Evolutionary conservation across 768 basidiomycete genomes (phyloP).

Genomic region (Zangia roseola): DNA sequence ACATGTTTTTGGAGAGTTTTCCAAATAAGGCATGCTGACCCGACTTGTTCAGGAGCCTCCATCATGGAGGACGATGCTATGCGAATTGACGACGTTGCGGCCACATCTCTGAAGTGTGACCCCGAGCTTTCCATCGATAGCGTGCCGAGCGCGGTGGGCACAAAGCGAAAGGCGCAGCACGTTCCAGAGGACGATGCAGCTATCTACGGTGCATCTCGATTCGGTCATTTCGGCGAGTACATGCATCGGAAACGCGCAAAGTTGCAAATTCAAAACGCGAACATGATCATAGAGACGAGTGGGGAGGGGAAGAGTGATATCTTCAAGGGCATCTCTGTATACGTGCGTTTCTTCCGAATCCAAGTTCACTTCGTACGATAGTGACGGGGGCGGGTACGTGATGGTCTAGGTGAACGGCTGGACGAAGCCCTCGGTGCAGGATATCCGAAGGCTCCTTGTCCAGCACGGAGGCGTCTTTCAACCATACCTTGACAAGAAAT

Average conservation of each 20-base stretch:
- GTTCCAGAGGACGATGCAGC: slow-evolving; percentile 36
- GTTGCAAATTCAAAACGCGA: slow-evolving; percentile 74
- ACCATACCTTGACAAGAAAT: slow-evolving; percentile 80
- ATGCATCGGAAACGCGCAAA: slow-evolving; percentile 91
- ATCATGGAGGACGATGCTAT: slow-evolving; percentile 9
- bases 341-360: slow-evolving; percentile 52
- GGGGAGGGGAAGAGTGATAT: slow-evolving; percentile 42
- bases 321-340: slow-evolving; percentile 74
- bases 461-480: slow-evolving; percentile 82
- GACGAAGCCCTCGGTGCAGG: slow-evolving; percentile 85
- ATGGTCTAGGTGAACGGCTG: slow-evolving; percentile 88
- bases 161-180: slow-evolving; percentile 19
- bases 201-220: slow-evolving; percentile 74
- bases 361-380: too few relatives aligned
- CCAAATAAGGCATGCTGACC: slow-evolving; percentile 7
- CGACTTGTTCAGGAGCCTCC: slow-evolving; percentile 9
- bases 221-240: slow-evolving; percentile 85
- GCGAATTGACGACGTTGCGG: slow-evolving; percentile 4
- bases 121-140: slow-evolving; percentile 31
- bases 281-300: slow-evolving; percentile 29
- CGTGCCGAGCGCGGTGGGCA: slow-evolving; percentile 2
- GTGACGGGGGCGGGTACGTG: too few relatives aligned
- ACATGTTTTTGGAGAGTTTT: slow-evolving; percentile 1
- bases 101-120: slow-evolving; percentile 35
- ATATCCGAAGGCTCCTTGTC: slow-evolving; percentile 75